Conservation (phyloP, 441 rosid species). For the Euphorbia corollata region DNA sequence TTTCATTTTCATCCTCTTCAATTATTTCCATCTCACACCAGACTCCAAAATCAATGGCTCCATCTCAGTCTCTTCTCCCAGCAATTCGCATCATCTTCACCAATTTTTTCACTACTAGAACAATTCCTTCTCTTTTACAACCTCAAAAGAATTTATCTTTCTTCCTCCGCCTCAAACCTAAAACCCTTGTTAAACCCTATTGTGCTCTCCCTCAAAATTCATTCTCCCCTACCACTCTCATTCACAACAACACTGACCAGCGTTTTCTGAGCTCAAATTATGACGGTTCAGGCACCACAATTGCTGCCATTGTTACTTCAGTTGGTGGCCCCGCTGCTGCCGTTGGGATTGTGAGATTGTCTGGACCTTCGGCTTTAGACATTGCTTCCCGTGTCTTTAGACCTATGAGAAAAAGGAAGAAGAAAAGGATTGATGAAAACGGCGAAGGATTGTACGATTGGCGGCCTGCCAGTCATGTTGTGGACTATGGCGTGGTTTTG, state of each 20-base stretch:
- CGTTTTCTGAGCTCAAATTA: conserved; percentile 33
- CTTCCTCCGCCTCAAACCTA: conserved; percentile 27
- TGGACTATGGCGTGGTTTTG: conserved; percentile 73
- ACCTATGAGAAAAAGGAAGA: conserved; percentile 39
- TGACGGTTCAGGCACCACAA: conserved; percentile 40
- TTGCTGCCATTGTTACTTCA: conserved; percentile 78
- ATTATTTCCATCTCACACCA: background rate
- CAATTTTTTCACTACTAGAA: conserved; percentile 29
- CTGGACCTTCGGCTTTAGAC: conserved; percentile 64
- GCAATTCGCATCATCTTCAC: conserved; percentile 33
- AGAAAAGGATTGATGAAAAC: background rate
- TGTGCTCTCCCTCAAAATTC: conserved; percentile 25
- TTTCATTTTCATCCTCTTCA: background rate
- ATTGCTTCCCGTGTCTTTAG: conserved; percentile 56
- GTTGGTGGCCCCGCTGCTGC: conserved; percentile 80
- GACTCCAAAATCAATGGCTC: background rate
- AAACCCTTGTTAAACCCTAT: conserved; percentile 28
- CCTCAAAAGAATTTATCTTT: conserved; percentile 20
- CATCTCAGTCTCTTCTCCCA: conserved; percentile 29
- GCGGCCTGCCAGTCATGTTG: conserved; percentile 70
- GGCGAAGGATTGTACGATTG: conserved; percentile 28
- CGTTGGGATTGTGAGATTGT: conserved; percentile 69
- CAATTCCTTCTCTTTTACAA: conserved; percentile 19
- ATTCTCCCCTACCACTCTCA: conserved; percentile 4
- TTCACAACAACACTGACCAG: conserved; percentile 37